phyloP scores from a whole-genome alignment of 2,329 filamentous ascomycete species.

The Trichophyton rubrum region DNA sequence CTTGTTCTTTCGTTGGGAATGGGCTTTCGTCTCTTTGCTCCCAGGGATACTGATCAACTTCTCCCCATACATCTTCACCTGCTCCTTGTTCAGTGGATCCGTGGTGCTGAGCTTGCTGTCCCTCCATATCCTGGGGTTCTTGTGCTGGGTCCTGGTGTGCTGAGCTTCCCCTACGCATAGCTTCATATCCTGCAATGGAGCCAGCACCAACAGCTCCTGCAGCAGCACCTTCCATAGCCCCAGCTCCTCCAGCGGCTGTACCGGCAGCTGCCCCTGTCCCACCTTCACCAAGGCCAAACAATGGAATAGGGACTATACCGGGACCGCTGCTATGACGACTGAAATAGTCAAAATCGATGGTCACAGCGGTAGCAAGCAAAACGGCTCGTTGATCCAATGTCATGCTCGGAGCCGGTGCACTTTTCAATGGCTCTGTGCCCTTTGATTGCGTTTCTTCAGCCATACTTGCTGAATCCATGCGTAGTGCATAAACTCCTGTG shows the following conservation, averaged over 20 bases:
- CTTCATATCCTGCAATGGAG: slow-evolving; percentile 51
- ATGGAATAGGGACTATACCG: slow-evolving; percentile 40
- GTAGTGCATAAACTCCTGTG: slow-evolving; percentile 51
- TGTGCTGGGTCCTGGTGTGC: slow-evolving; percentile 7
- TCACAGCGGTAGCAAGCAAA: slow-evolving; percentile 54
- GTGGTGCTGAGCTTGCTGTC: not conserved
- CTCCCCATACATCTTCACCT: slow-evolving; percentile 24
- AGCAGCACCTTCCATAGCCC: slow-evolving; percentile 18
- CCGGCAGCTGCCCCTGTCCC: slow-evolving; percentile 25
- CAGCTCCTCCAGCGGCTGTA: slow-evolving; percentile 11
- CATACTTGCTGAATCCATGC: slow-evolving; percentile 48
- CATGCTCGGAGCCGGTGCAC: slow-evolving; percentile 37
- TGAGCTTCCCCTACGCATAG: slow-evolving; percentile 41
- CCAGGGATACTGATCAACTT: slow-evolving; percentile 13
- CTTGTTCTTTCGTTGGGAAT: slow-evolving; percentile 18
- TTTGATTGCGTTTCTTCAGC: slow-evolving; percentile 28
- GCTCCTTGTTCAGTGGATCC: slow-evolving; percentile 11
- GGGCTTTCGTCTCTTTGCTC: slow-evolving; percentile 6
- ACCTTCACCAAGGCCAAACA: slow-evolving; percentile 34
- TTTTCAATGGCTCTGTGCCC: slow-evolving; percentile 20
- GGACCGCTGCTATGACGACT: slow-evolving; percentile 44
- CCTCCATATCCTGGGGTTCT: slow-evolving; percentile 8
- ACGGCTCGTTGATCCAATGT: slow-evolving; percentile 53
- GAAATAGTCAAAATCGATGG: slow-evolving; percentile 56
- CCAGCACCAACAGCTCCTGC: slow-evolving; percentile 43